Base-by-base conservation (phyloP, 2,329 filamentous ascomycete species). In the Exophiala mesophila region DNA sequence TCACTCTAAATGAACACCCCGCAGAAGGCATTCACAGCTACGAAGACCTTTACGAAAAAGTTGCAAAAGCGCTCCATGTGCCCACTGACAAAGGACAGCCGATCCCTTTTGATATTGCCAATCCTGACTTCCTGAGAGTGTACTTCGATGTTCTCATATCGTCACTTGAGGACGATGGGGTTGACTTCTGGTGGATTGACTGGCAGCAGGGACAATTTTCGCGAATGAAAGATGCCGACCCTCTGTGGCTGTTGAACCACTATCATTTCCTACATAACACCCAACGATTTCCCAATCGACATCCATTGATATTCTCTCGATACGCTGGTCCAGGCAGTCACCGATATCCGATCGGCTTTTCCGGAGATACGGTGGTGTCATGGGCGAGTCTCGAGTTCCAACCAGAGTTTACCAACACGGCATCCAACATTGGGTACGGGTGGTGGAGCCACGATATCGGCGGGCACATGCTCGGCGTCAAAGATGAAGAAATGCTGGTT, bases 401-500 rank as follows among this genome's bases (percentile, higher is more conserved):
- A 56, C 78, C 79, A 4, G 78, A 83, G 54, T 83, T 83, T 54
- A 83, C 80, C 0, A 74, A 77, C 2, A 81, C 76, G 0, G 76
- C 79, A 0, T 78, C 76, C 6, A 83, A 83, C 58, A 79, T 83
- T 45, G 79, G 79, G 0, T 83, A 78, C 49, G 79, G 78, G 2
- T 82, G 78, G 78, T 83, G 79, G 79, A 78, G 74, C 37, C 78
- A 83, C 57, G 79, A 83, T 49, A 80, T 83, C 19, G 79, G 79
- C 12, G 79, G 79, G 0, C 79, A 83, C 55, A 73, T 76, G 52
- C 56, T 61, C 2, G 79, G 79, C 3, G 61, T 61, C 28, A 70
- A 73, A 4, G 74, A 78, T 36, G 78, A 80, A 37, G 76, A 83
- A 53, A 63, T 81, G 5, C 67, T 71, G 1, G 69, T 73, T 1